Evolutionary conservation across 805 yeast genomes (phyloP), one percentile per base, ranked within the genome.

Genomic region (Pichia sporocuriosa): DNA sequence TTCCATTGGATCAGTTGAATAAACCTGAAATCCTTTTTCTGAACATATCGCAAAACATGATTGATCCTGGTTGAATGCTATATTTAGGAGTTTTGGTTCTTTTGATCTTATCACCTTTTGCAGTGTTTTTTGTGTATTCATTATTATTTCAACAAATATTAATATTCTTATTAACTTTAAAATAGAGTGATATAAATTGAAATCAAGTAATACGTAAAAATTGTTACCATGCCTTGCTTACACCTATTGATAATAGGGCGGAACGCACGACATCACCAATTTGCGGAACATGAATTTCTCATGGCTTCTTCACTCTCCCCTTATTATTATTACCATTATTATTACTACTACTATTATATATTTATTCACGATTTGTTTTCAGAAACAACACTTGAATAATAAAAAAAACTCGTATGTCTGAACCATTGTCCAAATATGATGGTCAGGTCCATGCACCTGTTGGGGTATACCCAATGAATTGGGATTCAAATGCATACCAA

Each of bases 1-100:
- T 45, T 83, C 93, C 66, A 89, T 70, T 4, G 98, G 97, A 56
- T 86, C 89, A 3, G 95, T 74, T 56, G 83, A 84, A 68, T 78
- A 90, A 11, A 90, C 95, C 40, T 79, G 66, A 59, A 90, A 88
- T 15, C 97, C 97, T 34, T 68, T 62, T 45, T 84, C 88, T 47
- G 78, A 81, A 39, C 93, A 84, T 21, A 85, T 69, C 16, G 95
- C 85, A 64, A 90, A 88, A 59, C 97, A 90, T 28, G 87, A 81
- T 54, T 79, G 84, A 63, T 89, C 96, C 62, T 87, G 95, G 62
- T 90, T 90, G 69, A 87, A 89, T 21, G 78, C 66, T 9, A 83
- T 78, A 46, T 77, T 71, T 17, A 81, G 65, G 29, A 80, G 67
- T 39, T 58, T 58, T 1, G 70, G 64, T 53, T 57, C 58, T 21